Evolutionary conservation across 352 stramenopile genomes (phyloP).

Genomic region (Globisporangium echinulatum): DNA sequence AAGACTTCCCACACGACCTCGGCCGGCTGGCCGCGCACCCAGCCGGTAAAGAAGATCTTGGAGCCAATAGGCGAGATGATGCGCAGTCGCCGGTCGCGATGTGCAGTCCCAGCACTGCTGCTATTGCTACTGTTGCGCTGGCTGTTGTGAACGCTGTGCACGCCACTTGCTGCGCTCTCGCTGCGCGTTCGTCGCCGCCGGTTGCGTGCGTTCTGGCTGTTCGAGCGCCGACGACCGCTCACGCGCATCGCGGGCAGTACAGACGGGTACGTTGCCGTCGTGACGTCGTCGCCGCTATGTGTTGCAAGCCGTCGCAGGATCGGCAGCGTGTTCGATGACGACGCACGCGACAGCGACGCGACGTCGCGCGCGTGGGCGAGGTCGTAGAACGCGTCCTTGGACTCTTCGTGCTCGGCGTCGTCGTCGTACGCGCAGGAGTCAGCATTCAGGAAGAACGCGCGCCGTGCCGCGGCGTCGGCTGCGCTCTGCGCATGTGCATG

Average conservation of each 20-base stretch:
- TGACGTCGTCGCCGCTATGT: constrained; percentile 2
- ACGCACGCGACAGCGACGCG: constrained; percentile 8
- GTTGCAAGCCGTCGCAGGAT: constrained; percentile 1
- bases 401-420: constrained; percentile 30
- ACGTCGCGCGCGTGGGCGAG: constrained; percentile 6
- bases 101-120: constrained; percentile 8
- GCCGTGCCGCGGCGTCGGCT: constrained; percentile 1
- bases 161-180: constrained; percentile 24
- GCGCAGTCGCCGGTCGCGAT: constrained; percentile 32
- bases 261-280: constrained; percentile 9
- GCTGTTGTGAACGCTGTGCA: constrained; percentile 23
- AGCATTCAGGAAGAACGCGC: constrained; percentile 9
- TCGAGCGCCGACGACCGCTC: constrained; percentile 24
- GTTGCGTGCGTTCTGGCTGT: constrained; percentile 20
- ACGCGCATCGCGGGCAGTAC: constrained; percentile 10
- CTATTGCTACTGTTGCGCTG: constrained; percentile 22
- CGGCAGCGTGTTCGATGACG: constrained; percentile 10
- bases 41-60: constrained; percentile 45
- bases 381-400: constrained; percentile 9
- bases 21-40: constrained; percentile 70
- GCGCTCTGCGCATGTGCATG: neutral
- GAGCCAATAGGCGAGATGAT: constrained; percentile 45
- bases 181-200: constrained; percentile 27
- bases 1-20: constrained; percentile 76
- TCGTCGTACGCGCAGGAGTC: constrained; percentile 22